A percentile compares a stretch with the other conserved stretches of the same genome.
Evolutionary conservation across 345 rosid genomes (phyloP).

Genomic region (Isatis tinctoria): DNA sequence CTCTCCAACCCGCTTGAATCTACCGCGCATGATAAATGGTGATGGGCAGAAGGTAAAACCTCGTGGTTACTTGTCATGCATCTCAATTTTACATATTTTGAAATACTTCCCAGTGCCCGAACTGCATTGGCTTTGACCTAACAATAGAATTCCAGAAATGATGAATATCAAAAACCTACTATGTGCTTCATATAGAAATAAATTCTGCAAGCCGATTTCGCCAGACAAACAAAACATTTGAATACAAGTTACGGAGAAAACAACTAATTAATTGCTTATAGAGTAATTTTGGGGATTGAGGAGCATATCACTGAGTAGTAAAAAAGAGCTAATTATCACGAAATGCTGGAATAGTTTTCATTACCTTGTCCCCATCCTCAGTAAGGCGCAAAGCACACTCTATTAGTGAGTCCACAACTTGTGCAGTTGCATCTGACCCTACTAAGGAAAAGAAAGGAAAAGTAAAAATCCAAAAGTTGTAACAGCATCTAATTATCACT

Average conservation of each 20-base stretch:
- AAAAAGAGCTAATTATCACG: not conserved
- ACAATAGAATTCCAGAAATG: not conserved
- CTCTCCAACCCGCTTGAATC: slow-evolving; percentile 55
- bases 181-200: not conserved
- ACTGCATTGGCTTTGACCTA: slow-evolving; percentile 88
- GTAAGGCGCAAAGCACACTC: slow-evolving; percentile 78
- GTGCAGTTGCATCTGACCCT: slow-evolving; percentile 38
- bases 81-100: slow-evolving; percentile 46
- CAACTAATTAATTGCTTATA: not conserved
- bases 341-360: not conserved
- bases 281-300: not conserved
- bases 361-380: slow-evolving; percentile 93
- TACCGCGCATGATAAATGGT: slow-evolving; percentile 29
- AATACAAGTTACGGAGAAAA: not conserved
- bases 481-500: not conserved
- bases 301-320: not conserved
- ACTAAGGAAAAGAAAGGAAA: slow-evolving; percentile 14
- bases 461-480: not conserved
- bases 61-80: slow-evolving; percentile 31
- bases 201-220: not conserved
- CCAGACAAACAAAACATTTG: slow-evolving; percentile 9
- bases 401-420: slow-evolving; percentile 36
- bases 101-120: slow-evolving; percentile 84
- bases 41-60: slow-evolving; percentile 21
- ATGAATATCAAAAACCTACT: slow-evolving; percentile 3